Percentiles rank a stretch among this genome's conserved stretches.
Evolutionary conservation across 2,329 filamentous ascomycete species (phyloP).

Genomic region (Blastomyces gilchristii): DNA sequence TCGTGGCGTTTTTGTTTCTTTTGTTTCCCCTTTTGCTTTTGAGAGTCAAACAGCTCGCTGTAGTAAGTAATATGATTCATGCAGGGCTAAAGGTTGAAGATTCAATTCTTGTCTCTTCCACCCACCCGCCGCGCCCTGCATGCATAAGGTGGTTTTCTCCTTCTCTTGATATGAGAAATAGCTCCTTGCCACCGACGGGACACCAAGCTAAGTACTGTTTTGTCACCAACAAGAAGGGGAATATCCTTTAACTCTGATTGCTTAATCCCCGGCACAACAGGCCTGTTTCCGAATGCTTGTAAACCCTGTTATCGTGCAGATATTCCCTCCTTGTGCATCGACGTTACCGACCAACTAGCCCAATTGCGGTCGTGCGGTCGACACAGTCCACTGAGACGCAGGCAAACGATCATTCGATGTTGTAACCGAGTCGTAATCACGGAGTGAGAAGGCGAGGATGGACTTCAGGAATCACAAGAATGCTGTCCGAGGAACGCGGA

Average conservation of each 20-base stretch:
- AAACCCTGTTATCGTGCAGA: background rate
- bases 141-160: background rate
- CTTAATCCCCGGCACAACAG: too few species aligned
- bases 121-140: background rate
- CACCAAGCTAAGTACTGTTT: background rate
- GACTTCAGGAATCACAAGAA: background rate
- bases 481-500: background rate
- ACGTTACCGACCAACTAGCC: background rate
- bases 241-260: slow-evolving; percentile 1
- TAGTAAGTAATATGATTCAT: background rate
- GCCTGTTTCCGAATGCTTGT: background rate
- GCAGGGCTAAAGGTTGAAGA: background rate
- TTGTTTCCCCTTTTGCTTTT: background rate
- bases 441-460: background rate
- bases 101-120: background rate
- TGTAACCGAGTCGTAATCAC: background rate
- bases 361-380: background rate
- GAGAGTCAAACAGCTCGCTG: background rate
- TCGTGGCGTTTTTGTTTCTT: background rate
- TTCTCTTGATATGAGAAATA: background rate
- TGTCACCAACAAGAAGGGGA: background rate
- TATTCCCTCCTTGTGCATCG: background rate
- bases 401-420: background rate
- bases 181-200: background rate
- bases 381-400: background rate